Conservation (phyloP, 1,284 basidiomycete genomes). For the Sanghuangporus baumii region DNA sequence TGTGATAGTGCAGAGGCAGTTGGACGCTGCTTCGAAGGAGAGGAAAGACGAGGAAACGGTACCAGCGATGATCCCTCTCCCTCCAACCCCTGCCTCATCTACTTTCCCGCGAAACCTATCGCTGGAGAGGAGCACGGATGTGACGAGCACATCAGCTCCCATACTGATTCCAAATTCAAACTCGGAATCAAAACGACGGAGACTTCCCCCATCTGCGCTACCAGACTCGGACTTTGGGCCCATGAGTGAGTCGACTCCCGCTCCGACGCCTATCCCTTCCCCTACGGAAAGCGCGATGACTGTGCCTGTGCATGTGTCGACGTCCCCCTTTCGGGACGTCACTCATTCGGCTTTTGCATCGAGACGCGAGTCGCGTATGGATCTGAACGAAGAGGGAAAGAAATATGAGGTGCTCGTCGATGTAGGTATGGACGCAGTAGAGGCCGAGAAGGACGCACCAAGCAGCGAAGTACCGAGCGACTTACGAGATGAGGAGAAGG, state of each 20-base stretch:
- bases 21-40: not conserved
- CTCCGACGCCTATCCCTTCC: not conserved
- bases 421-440: no score
- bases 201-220: not conserved
- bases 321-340: no score
- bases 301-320: not conserved
- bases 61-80: not conserved
- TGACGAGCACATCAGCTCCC: not conserved
- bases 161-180: not conserved
- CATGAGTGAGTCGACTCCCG: not conserved
- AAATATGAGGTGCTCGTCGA: no score
- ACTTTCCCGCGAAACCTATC: not conserved
- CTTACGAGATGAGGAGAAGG: no score
- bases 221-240: not conserved
- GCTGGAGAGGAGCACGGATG: not conserved
- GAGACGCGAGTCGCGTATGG: no score
- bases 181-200: not conserved
- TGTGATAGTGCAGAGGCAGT: not conserved
- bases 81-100: not conserved
- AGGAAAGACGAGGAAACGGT: not conserved
- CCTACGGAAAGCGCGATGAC: not conserved
- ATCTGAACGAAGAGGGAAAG: no score
- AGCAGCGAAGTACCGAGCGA: no score
- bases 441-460: no score
- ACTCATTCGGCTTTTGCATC: no score